Evolutionary conservation across 768 basidiomycete genomes (phyloP).

Genomic region (Termitomyces sp.): DNA sequence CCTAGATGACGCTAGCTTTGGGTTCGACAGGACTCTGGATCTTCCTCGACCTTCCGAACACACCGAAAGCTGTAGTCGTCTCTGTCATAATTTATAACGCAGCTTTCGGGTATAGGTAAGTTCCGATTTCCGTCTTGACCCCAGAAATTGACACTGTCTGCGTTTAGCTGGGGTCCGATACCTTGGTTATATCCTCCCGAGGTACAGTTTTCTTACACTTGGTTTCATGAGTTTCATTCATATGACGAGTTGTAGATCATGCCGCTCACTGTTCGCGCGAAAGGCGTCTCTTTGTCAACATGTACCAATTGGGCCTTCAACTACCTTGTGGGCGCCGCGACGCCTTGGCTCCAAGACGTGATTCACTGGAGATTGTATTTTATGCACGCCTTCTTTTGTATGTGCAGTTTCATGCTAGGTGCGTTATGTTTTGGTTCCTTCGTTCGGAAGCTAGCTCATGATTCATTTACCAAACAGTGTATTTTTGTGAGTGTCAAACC

Average conservation of each 20-base stretch:
- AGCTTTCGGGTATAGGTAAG: conserved; percentile 82
- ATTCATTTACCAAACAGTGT: conserved; percentile 41
- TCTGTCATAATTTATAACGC: conserved; percentile 93
- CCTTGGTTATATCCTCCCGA: conserved; percentile 88
- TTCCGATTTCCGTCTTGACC: background rate
- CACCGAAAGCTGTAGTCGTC: conserved; percentile 83
- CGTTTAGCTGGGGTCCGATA: conserved; percentile 74
- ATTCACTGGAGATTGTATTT: conserved; percentile 93
- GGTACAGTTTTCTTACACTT: conserved; percentile 32
- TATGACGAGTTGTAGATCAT: conserved; percentile 58
- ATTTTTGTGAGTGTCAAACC: conserved; percentile 56
- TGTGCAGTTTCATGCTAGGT: conserved; percentile 80
- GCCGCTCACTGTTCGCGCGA: conserved; percentile 84
- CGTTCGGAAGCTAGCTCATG: background rate
- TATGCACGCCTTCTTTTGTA: conserved; percentile 95
- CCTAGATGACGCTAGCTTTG: conserved; percentile 78
- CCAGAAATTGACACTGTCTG: background rate
- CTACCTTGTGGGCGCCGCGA: conserved; percentile 84
- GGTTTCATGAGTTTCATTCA: conserved; percentile 4
- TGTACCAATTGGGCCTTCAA: conserved; percentile 90
- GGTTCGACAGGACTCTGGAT: conserved; percentile 88
- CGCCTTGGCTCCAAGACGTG: conserved; percentile 83
- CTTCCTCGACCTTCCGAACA: conserved; percentile 82
- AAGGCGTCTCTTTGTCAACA: conserved; percentile 91
- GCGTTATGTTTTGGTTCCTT: conserved; percentile 5